Evolutionary conservation across 352 stramenopile species (phyloP), one percentile per base, ranked within the genome.

Genomic region (Phytopythium boreale): DNA sequence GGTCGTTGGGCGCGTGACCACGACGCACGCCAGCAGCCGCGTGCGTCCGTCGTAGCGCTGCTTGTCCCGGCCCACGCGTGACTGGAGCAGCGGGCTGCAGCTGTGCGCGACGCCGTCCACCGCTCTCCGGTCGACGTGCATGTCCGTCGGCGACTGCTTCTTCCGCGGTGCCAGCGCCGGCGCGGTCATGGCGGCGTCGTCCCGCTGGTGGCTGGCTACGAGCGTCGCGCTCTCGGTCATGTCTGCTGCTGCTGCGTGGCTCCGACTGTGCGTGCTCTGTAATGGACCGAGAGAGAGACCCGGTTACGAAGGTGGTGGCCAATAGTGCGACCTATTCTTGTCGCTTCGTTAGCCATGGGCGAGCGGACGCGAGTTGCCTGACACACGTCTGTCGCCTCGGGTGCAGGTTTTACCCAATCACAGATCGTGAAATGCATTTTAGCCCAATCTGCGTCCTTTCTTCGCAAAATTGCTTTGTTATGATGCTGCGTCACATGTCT

Each of bases 31-130:
- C 34, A 93, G 70, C 31, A 93, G 62, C 15, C 84, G 75, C 20
- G 70, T 76, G 19, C 49, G 37, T 15, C 78, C 84, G 59, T 93
- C 81, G 61, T 92, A 93, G 20, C 80, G 78, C 68, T 93, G 85
- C 46, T 79, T 78, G 34, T 88, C 80, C 24, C 85, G 69, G 2
- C 85, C 85, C 5, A 80, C 66, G 31, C 85, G 76, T 29, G 85
- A 88, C 49, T 87, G 63, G 46, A 83, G 51, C 57, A 85, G 49
- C 34, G 52, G 65, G 22, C 70, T 80, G 47, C 29, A 26, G 43
- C 19, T 26, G 43, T 26, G 1, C 20, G 43, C 43, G 17, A 4
- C 20, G 17, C 7, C 20, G 15, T 46, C 39, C 39, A n/a, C 10
- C 34, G 34, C 34, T 39, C 34, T 20, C 43, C 43, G 43, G 43